A percentile compares a stretch with the other conserved stretches of the same genome.
Conservation (phyloP, 257 asterid species). For the Vinca minor region DNA sequence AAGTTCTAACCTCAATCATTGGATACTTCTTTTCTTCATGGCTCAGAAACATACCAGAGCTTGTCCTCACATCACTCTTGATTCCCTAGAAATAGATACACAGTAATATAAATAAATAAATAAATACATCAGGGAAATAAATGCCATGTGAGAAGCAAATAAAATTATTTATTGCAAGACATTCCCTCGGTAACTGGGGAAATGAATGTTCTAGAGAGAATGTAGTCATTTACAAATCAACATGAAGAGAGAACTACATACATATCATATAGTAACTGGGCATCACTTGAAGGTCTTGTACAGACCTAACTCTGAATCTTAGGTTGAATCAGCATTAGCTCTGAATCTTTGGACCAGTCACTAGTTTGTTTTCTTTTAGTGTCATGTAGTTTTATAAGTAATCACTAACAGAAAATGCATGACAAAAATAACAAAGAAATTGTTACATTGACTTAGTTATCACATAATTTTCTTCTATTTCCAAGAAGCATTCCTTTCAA, state of each 20-base stretch:
- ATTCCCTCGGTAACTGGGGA: neutral
- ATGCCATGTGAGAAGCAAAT: neutral
- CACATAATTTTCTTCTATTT: no score
- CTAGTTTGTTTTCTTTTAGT: no score
- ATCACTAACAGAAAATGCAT: no score
- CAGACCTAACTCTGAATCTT: neutral
- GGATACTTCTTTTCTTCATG: conserved; percentile 56
- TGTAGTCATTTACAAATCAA: no score
- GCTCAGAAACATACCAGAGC: conserved; percentile 80
- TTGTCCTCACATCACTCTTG: conserved; percentile 65
- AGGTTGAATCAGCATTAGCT: no score
- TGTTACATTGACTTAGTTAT: no score
- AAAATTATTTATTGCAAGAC: neutral
- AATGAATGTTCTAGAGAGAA: neutral
- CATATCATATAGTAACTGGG: neutral
- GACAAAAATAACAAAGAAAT: no score
- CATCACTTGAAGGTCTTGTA: neutral
- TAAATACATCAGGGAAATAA: neutral
- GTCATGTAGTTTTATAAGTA: no score
- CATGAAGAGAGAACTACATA: neutral
- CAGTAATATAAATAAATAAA: conserved; percentile 6
- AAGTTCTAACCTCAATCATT: conserved; percentile 50
- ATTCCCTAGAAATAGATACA: conserved; percentile 43
- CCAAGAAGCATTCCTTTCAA: neutral
- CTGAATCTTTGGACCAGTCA: no score